phyloP scores from a whole-genome alignment of 192 early-diverging fungal genomes.

The Rhizophagus prolifer region DNA sequence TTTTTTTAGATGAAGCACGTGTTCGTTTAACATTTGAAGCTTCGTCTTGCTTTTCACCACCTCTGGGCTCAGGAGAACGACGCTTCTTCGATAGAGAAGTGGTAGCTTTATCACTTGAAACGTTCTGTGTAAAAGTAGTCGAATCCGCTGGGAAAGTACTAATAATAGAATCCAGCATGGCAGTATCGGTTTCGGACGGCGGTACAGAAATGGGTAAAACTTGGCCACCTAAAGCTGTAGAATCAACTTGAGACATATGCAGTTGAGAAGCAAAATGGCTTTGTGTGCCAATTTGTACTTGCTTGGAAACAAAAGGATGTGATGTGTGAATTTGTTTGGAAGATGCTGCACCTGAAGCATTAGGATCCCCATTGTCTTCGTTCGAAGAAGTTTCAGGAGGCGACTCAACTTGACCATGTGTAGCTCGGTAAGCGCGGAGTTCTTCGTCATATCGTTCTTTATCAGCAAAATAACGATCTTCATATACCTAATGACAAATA shows the following conservation, averaged over 20 bases:
- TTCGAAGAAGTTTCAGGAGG: slow-evolving; percentile 24
- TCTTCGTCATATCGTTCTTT: slow-evolving; percentile 33
- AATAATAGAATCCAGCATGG: not conserved
- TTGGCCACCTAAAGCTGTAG: no score
- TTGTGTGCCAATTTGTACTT: not conserved
- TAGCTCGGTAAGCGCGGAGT: slow-evolving; percentile 25
- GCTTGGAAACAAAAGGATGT: not conserved
- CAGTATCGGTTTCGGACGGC: not conserved
- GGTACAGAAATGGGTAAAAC: slow-evolving; percentile 3
- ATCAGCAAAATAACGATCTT: slow-evolving; percentile 30
- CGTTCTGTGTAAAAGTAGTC: no score
- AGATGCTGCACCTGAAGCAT: not conserved
- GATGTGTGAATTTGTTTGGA: not conserved
- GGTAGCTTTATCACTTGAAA: not conserved
- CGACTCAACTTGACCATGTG: slow-evolving; percentile 26
- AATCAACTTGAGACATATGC: not conserved
- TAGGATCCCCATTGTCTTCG: slow-evolving; percentile 25
- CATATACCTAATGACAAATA: slow-evolving; percentile 21
- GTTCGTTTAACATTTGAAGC: not conserved
- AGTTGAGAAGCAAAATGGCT: not conserved
- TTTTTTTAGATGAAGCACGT: slow-evolving; percentile 5
- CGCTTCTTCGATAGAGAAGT: not conserved
- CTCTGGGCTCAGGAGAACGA: not conserved
- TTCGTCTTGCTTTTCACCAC: not conserved
- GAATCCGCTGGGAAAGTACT: not conserved